Base-by-base conservation (phyloP, 2,329 filamentous ascomycete genomes). In the Arthroderma uncinatum region DNA sequence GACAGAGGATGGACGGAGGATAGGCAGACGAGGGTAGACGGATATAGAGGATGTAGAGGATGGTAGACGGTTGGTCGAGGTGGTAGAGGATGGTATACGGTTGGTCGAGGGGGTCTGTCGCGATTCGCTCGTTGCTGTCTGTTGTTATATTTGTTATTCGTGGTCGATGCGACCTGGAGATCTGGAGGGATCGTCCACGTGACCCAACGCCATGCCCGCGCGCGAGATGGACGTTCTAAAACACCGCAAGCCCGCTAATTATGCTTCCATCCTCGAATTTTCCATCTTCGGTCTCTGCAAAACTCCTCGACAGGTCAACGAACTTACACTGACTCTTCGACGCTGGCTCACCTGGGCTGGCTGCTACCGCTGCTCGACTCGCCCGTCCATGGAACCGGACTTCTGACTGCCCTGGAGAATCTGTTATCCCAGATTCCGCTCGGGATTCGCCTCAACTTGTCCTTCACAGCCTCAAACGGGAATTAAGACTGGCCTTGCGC, bases 141-240 rank as follows among this genome's bases (percentile, higher is more conserved):
- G n/a, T n/a, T n/a, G n/a, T n/a, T n/a, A n/a, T n/a, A n/a, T n/a
- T n/a, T n/a, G n/a, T n/a, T n/a, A n/a, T n/a, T n/a, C n/a, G n/a
- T n/a, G n/a, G n/a, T n/a, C 44, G 44, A 48, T 48, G 44, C 44
- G 14, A 48, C 8, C 10, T 21, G 23, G 21, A 28, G 44, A 48
- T 48, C 44, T 48, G 21, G 44, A 48, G 44, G 44, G 44, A 25
- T 30, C 44, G 25, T n/a, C 44, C 44, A 48, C 44, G 44, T 48
- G 44, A 48, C 44, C 44, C 10, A 48, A 19, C 21, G 16, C 23
- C 12, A 8, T 30, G 44, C 21, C 21, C 44, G 44, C 21, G 44
- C 21, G 23, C 10, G 44, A 48, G 25, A 21, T 48, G 44, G 44
- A 12, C 44, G 10, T 48, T 48, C 44, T 48, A 25, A 48, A 48